These are phyloP conservation scores for Euptelea pleiosperma DNA, from an alignment of 164 flowering plant genomes.

Conservation along the genomic window DNA sequence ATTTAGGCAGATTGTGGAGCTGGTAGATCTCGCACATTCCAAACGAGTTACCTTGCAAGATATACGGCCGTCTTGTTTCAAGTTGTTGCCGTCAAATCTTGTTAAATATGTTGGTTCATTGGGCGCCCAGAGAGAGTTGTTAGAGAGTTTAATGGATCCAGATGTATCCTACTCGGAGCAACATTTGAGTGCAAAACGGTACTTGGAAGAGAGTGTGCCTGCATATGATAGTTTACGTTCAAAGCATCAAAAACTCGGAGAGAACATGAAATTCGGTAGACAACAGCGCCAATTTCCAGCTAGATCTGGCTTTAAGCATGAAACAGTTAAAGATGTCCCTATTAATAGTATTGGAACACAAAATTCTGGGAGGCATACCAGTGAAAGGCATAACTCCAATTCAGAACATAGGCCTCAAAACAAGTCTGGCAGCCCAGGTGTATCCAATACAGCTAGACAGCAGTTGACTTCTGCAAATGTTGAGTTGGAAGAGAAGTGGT, in stretches of 20 bases:
- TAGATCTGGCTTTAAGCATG: constrained; percentile 26
- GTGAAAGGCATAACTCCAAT: constrained; percentile 11
- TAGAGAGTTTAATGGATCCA: constrained; percentile 20
- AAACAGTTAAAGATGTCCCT: constrained; percentile 17
- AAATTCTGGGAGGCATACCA: constrained; percentile 18
- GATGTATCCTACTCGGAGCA: constrained; percentile 21
- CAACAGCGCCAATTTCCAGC: constrained; percentile 34
- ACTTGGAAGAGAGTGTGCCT: constrained; percentile 22
- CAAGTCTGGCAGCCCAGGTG: constrained; percentile 16
- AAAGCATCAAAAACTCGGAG: constrained; percentile 52
- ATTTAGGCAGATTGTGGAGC: constrained; percentile 65
- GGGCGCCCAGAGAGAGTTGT: constrained; percentile 21
- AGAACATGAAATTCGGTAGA: constrained; percentile 18
- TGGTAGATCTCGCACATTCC: constrained; percentile 63
- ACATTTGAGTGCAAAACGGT: constrained; percentile 36
- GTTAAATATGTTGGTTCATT: constrained; percentile 54
- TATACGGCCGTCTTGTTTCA: constrained; percentile 70
- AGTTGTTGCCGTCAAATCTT: constrained; percentile 46
- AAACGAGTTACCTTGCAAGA: constrained; percentile 55
- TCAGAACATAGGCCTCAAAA: constrained; percentile 16
- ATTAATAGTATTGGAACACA: constrained; percentile 13
- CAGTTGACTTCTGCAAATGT: constrained; percentile 22
- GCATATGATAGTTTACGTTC: constrained; percentile 14
- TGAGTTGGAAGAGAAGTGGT: constrained; percentile 79
- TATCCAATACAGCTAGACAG: constrained; percentile 20